Base-by-base conservation (phyloP, 495 filamentous ascomycete species). In the Neurospora tetraspora region DNA sequence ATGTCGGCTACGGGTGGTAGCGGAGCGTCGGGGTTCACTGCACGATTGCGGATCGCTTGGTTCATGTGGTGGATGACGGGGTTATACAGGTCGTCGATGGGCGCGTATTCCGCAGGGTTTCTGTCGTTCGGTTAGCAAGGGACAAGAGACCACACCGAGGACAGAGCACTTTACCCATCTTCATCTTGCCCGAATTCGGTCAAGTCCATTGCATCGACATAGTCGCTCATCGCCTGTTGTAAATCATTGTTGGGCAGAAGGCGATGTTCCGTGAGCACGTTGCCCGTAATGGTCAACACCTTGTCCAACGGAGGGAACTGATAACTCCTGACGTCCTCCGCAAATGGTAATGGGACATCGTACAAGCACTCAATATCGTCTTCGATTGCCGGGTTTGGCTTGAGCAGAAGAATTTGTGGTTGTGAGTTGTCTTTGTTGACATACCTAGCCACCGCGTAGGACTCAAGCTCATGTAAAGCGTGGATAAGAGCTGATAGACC, bases 161-260 rank as follows among this genome's bases (percentile, higher is more conserved):
- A 1, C 11, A 1, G 4, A 38, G n/a, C 0, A 36, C 10, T 47
- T 78, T 81, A 92, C 91, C 91, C 93, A 73, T 94, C 89, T 34
- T 95, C 92, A 61, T 88, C 85, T 37, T 77, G 80, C 12, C 77
- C 83, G 76, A 81, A 87, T 0, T 75, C 82, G 34, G 90, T 91
- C 4, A 99, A 83, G 77, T 99, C 94, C 96, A 99, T 98, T 47
- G 87, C 89, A 77, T 98, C 93, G 3, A 99, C 94, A 77, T 94
- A 98, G 73, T 92, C 89, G 77, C 89, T 90, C 95, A 98, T 97
- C 2, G 93, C 90, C 40, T 90, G 80, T 45, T 88, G 85, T 71
- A 98, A 82, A 7, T 91, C 87, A 16, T 90, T 85, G n/a, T 81
- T 89, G 2, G 96, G 96, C 5, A 99, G 86, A 74, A 96, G 91